Percentiles rank a stretch among this genome's conserved stretches.
These are phyloP conservation scores for Cercospora janseana DNA, from an alignment of 2,329 filamentous ascomycete genomes.

Conservation along the genomic window DNA sequence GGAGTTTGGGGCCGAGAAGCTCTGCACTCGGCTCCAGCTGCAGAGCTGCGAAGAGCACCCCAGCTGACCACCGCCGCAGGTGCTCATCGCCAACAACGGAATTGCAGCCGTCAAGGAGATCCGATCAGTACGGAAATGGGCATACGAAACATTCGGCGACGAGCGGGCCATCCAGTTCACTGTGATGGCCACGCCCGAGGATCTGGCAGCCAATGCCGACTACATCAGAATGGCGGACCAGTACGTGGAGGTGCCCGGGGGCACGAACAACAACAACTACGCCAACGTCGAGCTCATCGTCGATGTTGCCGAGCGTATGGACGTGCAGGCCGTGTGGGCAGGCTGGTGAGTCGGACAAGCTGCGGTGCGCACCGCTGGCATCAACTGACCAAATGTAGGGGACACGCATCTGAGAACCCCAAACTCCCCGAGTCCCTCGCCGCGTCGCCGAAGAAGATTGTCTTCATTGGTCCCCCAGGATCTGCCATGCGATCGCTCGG, in stretches of 20 bases:
- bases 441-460: slow-evolving; percentile 95
- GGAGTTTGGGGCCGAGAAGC: not conserved
- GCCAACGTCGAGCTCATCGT: slow-evolving; percentile 99
- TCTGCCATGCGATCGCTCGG: slow-evolving; percentile 98
- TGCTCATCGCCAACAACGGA: slow-evolving; percentile 98
- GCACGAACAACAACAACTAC: slow-evolving; percentile 99
- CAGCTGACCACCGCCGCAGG: slow-evolving; percentile 53
- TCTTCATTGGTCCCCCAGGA: slow-evolving; percentile 97
- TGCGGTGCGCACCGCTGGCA: not conserved
- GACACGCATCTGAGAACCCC: slow-evolving; percentile 97
- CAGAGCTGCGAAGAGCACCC: slow-evolving; percentile 9
- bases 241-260: slow-evolving; percentile 97
- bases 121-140: slow-evolving; percentile 98
- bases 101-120: slow-evolving; percentile 99
- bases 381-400: slow-evolving; percentile 55
- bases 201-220: slow-evolving; percentile 94
- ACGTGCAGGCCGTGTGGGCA: slow-evolving; percentile 97
- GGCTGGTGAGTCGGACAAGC: slow-evolving; percentile 69
- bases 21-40: slow-evolving; percentile 5
- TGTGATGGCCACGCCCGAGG: slow-evolving; percentile 98
- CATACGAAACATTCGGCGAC: slow-evolving; percentile 98
- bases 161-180: slow-evolving; percentile 98
- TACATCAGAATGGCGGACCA: slow-evolving; percentile 99
- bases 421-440: slow-evolving; percentile 94
- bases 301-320: slow-evolving; percentile 96